Evolutionary conservation across 139 green algal genomes (phyloP), one percentile per base, ranked within the genome.

Genomic region (Spirogloea muscicola): DNA sequence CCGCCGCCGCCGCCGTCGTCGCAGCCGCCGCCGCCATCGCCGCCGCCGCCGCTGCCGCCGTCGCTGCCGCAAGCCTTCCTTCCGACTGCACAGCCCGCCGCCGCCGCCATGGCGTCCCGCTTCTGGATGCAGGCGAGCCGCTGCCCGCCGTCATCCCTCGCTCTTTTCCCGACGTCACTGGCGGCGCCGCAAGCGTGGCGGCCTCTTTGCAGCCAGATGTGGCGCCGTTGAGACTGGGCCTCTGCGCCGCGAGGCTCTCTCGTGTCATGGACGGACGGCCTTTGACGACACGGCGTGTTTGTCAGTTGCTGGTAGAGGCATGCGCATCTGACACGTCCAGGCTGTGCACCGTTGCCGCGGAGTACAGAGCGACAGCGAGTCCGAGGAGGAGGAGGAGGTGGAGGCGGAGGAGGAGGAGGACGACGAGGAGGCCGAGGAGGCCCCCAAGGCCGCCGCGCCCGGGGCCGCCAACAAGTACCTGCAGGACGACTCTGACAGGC

Each of bases 151-250:
- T n/a, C n/a, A n/a, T n/a, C n/a, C n/a, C n/a, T n/a, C n/a, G n/a
- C n/a, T n/a, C n/a, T n/a, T n/a, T n/a, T n/a, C n/a, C n/a, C n/a
- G n/a, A n/a, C n/a, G n/a, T 94, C 65, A 68, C 91, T 68, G 82
- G 88, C 9, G 88, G 87, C 0, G 90, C 82, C 2, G 34, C 18
- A 25, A 9, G 60, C 27, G 66, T 62, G 21, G 37, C 34, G 3
- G 34, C n/a, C n/a, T n/a, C 57, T 94, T 94, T 65, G 67, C 91
- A 68, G 82, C 89, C 9, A 87, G 87, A 0, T 90, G 82, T 2
- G 34, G 31, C 18, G 18, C 31, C 27, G 66, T 62, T 16, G 37
- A 48, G 3, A 16, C 7, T 55, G 34, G 87, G 0, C 90, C 82
- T 2, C 33, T 21, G 10, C 16, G 60, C 27, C 60, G 44, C 9